Base-by-base conservation (phyloP, 352 stramenopile species). In the Phytopythium helicoides region DNA sequence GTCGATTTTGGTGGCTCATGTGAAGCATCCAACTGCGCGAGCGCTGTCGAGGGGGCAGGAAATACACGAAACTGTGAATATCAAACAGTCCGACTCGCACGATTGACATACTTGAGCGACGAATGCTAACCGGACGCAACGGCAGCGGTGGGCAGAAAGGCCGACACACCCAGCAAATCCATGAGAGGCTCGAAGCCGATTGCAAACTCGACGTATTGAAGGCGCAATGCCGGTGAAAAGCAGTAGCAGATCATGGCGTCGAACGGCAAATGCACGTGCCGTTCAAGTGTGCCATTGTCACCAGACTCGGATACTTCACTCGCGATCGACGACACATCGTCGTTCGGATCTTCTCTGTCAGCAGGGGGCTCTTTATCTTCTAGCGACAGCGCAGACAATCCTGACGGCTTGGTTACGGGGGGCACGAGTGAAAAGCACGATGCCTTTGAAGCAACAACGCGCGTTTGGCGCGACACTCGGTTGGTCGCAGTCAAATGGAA, bases 131-230 rank as follows among this genome's bases (percentile, higher is more conserved):
- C 40, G 26, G n/a, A 19, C 10, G 19, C n/a, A 19, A 33, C 35
- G 5, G 31, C 31, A 15, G 16, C 21, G n/a, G 44, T 25, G 3
- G 63, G 41, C 38, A 94, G 69, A 36, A 94, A 93, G 4, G 66
- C 34, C 0, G 66, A 68, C 18, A 94, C 60, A 21, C 70, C 82
- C 18, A 94, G 65, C 8, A 73, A 63, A 45, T 94, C 76, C 64
- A 94, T 77, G n/a, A 94, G 69, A 22, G 80, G 63, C 47, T 94
- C 85, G 55, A 92, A 94, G 16, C 85, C 82, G 52, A 94, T 92
- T 9, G 85, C 85, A 55, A 92, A 93, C 64, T 94, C 85, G 46
- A 94, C 65, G 64, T 94, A 93, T 55, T 94, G 82, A 7, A 94
- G 57, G 26, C 52, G 54, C 25, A 52, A 69, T 26, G 52, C 75